phyloP scores from a whole-genome alignment of 208 protist species.

The Trypanosoma boissoni region DNA sequence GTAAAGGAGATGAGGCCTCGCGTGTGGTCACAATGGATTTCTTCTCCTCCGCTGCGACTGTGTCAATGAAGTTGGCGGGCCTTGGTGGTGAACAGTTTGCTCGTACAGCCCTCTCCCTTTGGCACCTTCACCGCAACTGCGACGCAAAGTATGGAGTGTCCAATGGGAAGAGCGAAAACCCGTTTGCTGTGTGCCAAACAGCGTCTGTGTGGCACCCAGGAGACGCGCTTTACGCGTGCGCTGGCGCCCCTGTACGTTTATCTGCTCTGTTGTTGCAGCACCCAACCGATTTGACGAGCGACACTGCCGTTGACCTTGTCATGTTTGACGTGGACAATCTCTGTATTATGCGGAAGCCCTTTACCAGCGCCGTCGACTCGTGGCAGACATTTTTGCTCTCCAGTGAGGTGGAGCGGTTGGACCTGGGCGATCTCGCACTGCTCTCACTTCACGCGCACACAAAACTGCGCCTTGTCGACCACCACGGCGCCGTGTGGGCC shows the following conservation, averaged over 20 bases:
- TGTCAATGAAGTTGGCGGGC: constrained; percentile 6
- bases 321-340: constrained; percentile 14
- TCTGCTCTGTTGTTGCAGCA: constrained; percentile 1
- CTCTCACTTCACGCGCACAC: constrained; percentile 6
- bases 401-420: constrained; percentile 1
- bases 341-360: constrained; percentile 3
- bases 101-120: constrained; percentile 6
- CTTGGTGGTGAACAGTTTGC: constrained; percentile 10
- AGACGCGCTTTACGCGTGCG: constrained; percentile 11
- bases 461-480: constrained; percentile 11
- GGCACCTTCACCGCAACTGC: not conserved
- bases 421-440: not conserved
- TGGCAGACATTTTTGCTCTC: not conserved
- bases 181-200: not conserved
- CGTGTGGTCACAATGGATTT: constrained; percentile 10
- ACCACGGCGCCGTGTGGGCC: constrained; percentile 6
- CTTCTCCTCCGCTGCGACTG: constrained; percentile 1
- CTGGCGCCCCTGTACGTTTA: constrained; percentile 10
- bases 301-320: constrained; percentile 5
- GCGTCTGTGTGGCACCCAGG: not conserved
- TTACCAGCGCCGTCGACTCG: not conserved
- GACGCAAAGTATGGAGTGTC: not conserved
- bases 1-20: not conserved
- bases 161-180: not conserved
- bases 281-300: not conserved